Evolutionary conservation across 352 stramenopile species (phyloP).

Genomic region (Phytophthora cactorum): DNA sequence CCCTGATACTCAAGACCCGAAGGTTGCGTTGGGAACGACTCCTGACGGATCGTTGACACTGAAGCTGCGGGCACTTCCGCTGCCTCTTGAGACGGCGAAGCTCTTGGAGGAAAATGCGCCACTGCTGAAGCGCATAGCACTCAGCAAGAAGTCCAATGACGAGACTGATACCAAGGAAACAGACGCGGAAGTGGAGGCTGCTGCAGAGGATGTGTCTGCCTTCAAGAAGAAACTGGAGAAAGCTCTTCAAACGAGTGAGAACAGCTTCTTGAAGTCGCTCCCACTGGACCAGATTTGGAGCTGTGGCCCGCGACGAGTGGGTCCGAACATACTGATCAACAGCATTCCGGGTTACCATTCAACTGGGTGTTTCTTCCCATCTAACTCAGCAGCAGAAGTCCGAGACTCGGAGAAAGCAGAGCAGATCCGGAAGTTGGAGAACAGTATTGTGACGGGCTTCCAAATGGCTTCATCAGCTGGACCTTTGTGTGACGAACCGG

Average conservation of each 20-base stretch:
- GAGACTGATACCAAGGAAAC: constrained; percentile 17
- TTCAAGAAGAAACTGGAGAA: constrained; percentile 56
- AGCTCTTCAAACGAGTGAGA: constrained; percentile 51
- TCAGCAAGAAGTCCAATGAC: constrained; percentile 39
- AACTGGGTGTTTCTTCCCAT: constrained; percentile 24
- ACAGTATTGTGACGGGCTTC: constrained; percentile 85
- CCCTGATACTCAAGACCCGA: constrained; percentile 23
- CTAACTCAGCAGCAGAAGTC: constrained; percentile 1
- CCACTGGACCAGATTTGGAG: constrained; percentile 70
- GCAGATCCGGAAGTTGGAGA: constrained; percentile 70
- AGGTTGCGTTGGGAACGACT: constrained; percentile 63
- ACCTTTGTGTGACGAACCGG: constrained; percentile 90
- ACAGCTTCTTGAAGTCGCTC: constrained; percentile 63
- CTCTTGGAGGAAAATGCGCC: constrained; percentile 81
- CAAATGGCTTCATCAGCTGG: constrained; percentile 82
- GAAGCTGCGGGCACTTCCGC: constrained; percentile 78
- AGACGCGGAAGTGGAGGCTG: constrained; percentile 13
- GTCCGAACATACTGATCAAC: constrained; percentile 83
- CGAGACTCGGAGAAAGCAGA: constrained; percentile 29
- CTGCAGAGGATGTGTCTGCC: constrained; percentile 20
- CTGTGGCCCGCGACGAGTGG: constrained; percentile 72
- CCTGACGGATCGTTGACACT: constrained; percentile 74
- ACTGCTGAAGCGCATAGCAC: constrained; percentile 47
- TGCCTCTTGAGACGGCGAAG: constrained; percentile 65
- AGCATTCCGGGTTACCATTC: constrained; percentile 59